phyloP scores from a whole-genome alignment of 108 stramenopile species.

The Nitzschia putrida region DNA sequence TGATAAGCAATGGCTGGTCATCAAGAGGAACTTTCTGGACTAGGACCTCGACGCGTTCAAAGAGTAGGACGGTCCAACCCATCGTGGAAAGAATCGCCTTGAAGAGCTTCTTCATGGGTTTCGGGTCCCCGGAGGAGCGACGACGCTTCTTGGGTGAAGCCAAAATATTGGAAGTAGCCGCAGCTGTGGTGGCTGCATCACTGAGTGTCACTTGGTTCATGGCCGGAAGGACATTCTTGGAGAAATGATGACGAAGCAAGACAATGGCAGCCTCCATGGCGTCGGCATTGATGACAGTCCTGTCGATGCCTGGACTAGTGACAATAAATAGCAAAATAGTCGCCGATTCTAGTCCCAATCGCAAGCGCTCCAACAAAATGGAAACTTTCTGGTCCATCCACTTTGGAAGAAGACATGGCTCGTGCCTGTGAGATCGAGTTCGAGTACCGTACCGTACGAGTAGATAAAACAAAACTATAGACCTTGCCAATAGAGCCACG shows the following conservation, averaged over 20 bases:
- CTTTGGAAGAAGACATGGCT: constrained; percentile 1
- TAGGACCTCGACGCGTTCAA: constrained; percentile 68
- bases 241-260: constrained; percentile 71
- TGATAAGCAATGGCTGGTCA: constrained; percentile 71
- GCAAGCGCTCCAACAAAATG: constrained; percentile 16
- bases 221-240: constrained; percentile 72
- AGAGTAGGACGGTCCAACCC: constrained; percentile 50
- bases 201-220: constrained; percentile 72
- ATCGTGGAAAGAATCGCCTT: constrained; percentile 58
- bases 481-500: too few relatives aligned
- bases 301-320: constrained; percentile 73
- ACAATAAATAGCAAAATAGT: constrained; percentile 74
- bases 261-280: constrained; percentile 77
- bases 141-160: constrained; percentile 34
- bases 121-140: constrained; percentile 29
- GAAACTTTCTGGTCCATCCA: constrained; percentile 20
- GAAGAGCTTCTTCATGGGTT: constrained; percentile 70
- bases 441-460: too few relatives aligned
- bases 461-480: too few relatives aligned
- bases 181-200: constrained; percentile 20
- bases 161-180: constrained; percentile 17
- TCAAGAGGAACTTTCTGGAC: constrained; percentile 67
- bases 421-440: too few relatives aligned
- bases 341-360: constrained; percentile 73
- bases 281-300: constrained; percentile 81